Evolutionary conservation across 306 rosid species (phyloP).

Genomic region (Glycine latifolia): DNA sequence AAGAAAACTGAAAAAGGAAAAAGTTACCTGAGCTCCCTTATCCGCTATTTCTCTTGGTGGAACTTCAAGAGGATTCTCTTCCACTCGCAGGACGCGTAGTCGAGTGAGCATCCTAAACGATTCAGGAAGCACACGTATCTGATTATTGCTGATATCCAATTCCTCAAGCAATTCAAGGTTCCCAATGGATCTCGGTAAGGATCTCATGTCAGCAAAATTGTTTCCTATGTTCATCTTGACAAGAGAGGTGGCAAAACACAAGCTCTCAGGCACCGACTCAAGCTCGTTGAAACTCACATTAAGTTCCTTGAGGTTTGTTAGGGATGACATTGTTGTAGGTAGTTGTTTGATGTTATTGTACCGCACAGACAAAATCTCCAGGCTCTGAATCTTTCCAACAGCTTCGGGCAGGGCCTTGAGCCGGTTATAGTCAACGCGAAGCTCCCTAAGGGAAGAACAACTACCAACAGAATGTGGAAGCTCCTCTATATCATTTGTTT

Average conservation of each 20-base stretch:
- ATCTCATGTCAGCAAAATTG: conserved; percentile 84
- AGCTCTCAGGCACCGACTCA: conserved; percentile 85
- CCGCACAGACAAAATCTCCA: conserved; percentile 76
- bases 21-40: conserved; percentile 82
- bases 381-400: conserved; percentile 78
- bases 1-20: neutral
- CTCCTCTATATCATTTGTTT: conserved; percentile 86
- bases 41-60: conserved; percentile 83
- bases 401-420: conserved; percentile 95
- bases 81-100: conserved; percentile 71
- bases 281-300: conserved; percentile 90
- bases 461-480: conserved; percentile 79
- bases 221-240: conserved; percentile 86
- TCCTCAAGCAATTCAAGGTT: conserved; percentile 94
- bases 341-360: conserved; percentile 82
- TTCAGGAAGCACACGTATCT: conserved; percentile 80
- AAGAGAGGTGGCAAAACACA: conserved; percentile 83
- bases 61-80: conserved; percentile 89
- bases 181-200: conserved; percentile 83
- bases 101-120: conserved; percentile 74
- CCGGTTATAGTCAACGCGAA: conserved; percentile 74
- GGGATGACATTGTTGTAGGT: conserved; percentile 87
- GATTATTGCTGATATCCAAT: conserved; percentile 89
- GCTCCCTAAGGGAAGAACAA: conserved; percentile 75
- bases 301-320: conserved; percentile 77